phyloP scores from a whole-genome alignment of 2,329 filamentous ascomycete genomes.

The Alternaria sp. region DNA sequence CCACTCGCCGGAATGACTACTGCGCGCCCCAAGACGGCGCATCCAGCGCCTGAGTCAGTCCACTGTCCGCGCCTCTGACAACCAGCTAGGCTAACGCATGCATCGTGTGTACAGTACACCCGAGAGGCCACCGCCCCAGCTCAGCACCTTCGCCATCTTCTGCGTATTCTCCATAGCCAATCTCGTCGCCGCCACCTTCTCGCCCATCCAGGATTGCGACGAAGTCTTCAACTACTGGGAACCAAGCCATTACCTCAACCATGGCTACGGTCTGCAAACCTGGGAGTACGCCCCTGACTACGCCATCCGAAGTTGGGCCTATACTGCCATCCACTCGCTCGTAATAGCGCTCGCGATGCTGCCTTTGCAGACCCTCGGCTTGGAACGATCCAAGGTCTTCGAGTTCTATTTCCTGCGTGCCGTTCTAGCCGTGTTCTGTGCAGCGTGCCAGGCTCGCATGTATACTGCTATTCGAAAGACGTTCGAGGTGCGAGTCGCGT shows the following conservation, averaged over 20 bases:
- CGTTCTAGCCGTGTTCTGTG: constrained; percentile 76
- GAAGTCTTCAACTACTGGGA: constrained; percentile 99
- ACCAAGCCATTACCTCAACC: constrained; percentile 89
- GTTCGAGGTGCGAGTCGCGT: constrained; percentile 81
- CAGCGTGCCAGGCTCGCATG: constrained; percentile 81
- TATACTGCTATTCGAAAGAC: constrained; percentile 79
- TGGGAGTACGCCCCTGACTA: constrained; percentile 98
- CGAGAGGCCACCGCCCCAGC: constrained; percentile 45
- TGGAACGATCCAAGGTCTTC: constrained; percentile 54
- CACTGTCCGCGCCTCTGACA: not conserved
- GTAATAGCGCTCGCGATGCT: constrained; percentile 73
- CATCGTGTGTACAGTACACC: constrained; percentile 15
- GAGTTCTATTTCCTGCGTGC: constrained; percentile 91
- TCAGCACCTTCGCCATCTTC: constrained; percentile 79
- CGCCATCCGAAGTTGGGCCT: constrained; percentile 94
- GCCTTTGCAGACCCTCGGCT: constrained; percentile 42
- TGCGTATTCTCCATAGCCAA: constrained; percentile 80
- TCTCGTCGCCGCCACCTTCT: constrained; percentile 77
- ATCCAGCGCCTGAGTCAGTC: constrained; percentile 6
- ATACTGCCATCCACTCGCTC: constrained; percentile 79
- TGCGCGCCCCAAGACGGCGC: constrained; percentile 12
- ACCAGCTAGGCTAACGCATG: constrained; percentile 9
- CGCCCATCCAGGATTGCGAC: constrained; percentile 96
- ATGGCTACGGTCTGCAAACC: constrained; percentile 93
- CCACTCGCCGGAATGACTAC: constrained; percentile 2